These are phyloP conservation scores for Microglena sp. DNA, from an alignment of 139 green algal species.

Conservation along the genomic window DNA sequence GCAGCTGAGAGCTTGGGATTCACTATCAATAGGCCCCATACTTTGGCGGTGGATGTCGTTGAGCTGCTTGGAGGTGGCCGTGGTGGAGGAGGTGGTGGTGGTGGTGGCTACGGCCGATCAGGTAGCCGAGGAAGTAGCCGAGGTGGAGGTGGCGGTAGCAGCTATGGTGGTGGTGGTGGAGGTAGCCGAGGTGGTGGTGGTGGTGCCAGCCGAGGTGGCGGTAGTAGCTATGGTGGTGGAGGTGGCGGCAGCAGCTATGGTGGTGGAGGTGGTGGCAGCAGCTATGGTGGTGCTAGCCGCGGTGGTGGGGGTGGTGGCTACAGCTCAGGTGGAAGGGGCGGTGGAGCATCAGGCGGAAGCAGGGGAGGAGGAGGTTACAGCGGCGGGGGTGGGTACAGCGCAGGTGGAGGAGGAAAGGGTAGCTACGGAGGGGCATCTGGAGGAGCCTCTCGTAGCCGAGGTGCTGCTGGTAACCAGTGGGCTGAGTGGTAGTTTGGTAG, in stretches of 20 bases:
- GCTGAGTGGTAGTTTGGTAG: too few relatives aligned
- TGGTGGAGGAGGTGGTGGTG: conserved; percentile 3
- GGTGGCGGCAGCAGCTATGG: neutral
- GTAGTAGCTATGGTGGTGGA: neutral
- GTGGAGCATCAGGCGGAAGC: neutral
- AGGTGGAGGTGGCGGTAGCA: conserved; percentile 7
- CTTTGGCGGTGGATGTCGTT: conserved; percentile 30
- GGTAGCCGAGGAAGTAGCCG: conserved; percentile 3
- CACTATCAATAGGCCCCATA: conserved; percentile 21
- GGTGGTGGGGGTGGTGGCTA: neutral
- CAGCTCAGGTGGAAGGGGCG: neutral
- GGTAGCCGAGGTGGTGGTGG: neutral
- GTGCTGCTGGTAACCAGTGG: too few relatives aligned
- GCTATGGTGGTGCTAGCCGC: neutral
- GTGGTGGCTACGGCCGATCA: neutral
- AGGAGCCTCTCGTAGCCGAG: too few relatives aligned
- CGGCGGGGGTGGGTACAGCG: neutral
- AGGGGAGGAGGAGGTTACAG: conserved; percentile 2
- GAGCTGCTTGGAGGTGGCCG: conserved; percentile 18
- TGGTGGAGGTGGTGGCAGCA: conserved; percentile 4
- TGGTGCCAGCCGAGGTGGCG: neutral
- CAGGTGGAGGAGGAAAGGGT: neutral
- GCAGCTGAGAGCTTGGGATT: conserved; percentile 11
- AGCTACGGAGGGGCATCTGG: neutral
- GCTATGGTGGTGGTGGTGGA: conserved; percentile 1